Base-by-base conservation (phyloP, 371 early-diverging fungal genomes). In the Syncephalis plumigaleata region DNA sequence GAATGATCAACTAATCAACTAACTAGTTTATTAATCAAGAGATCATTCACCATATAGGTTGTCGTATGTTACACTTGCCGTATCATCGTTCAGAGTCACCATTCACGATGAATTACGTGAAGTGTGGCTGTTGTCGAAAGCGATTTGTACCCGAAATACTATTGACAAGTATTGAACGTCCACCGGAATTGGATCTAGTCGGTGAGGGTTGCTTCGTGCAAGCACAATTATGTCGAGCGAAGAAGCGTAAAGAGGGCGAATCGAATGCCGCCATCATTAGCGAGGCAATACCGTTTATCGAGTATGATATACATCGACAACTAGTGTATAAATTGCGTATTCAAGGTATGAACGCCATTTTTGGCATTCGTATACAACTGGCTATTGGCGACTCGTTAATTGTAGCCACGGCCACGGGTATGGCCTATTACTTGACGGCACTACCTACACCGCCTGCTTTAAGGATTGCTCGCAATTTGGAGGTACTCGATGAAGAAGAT, bases 221-320 rank as follows among this genome's bases (percentile, higher is more conserved):
- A 46, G 67, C 70, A 9, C 63, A 66, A 54, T 79, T 84, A 2
- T 80, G 76, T 42, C 65, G 83, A 0, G 56, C 63, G 5, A 71
- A 73, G 50, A 73, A 74, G 63, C 47, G 73, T 13, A 55, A 63
- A 59, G 59, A 66, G 50, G 62, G 74, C 55, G 58, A 74, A 47
- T 57, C 66, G 31, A 60, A 69, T 49, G 77, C 78, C 1, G 55
- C 61, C 1, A 61, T 61, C 47, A 71, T 81, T 44, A 73, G 75
- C 58, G 83, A 83, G 39, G 66, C 78, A 0, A 67, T 84, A 27
- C 85, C 85, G 1, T 84, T 84, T 53, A 66, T 76, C 5, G 77
- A 83, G 52, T 84, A 81, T 58, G 85, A 84, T 44, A 46, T 84
- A 18, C 81, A 84, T 54, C 66, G 82, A 17, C 84, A 84, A 50